Percentiles rank a stretch among this genome's conserved stretches.
phyloP scores from a whole-genome alignment of 2,329 filamentous ascomycete species.

The Venturia nashicola region DNA sequence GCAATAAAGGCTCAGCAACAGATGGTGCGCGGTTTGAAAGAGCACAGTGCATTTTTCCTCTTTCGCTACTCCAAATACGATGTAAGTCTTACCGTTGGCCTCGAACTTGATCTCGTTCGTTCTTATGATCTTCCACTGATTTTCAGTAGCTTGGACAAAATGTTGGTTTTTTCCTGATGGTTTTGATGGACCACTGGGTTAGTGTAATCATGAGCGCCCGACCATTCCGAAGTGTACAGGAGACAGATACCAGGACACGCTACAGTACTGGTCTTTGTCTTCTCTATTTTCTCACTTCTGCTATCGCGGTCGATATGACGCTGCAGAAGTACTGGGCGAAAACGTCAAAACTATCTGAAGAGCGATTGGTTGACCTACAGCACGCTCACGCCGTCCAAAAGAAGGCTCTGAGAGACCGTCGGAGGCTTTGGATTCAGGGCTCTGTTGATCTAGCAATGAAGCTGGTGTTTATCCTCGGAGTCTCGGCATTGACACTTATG shows the following conservation, averaged over 20 bases:
- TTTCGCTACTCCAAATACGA: constrained; percentile 4
- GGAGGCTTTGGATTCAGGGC: neutral
- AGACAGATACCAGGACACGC: neutral
- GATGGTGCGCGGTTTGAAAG: neutral
- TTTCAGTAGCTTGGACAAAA: neutral
- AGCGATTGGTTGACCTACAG: neutral
- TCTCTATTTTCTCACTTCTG: constrained; percentile 1
- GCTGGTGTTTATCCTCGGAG: neutral
- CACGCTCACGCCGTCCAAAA: neutral
- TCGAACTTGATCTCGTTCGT: neutral
- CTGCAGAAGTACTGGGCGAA: constrained; percentile 3
- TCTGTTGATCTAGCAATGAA: neutral
- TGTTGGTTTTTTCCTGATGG: constrained; percentile 2
- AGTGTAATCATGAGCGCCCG: neutral
- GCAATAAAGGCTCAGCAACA: neutral
- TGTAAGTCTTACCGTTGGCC: neutral
- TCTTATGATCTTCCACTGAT: neutral
- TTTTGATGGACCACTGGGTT: constrained; percentile 4
- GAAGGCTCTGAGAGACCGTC: neutral
- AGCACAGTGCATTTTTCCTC: neutral
- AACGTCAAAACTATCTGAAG: neutral
- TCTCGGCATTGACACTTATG: neutral
- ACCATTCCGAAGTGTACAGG: neutral
- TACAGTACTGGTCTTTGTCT: constrained; percentile 1
- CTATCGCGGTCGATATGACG: constrained; percentile 4